Percentiles rank a stretch among this genome's conserved stretches.
These are phyloP conservation scores for Skeletonema menzelii DNA, from an alignment of 108 stramenopile genomes.

Conservation along the genomic window DNA sequence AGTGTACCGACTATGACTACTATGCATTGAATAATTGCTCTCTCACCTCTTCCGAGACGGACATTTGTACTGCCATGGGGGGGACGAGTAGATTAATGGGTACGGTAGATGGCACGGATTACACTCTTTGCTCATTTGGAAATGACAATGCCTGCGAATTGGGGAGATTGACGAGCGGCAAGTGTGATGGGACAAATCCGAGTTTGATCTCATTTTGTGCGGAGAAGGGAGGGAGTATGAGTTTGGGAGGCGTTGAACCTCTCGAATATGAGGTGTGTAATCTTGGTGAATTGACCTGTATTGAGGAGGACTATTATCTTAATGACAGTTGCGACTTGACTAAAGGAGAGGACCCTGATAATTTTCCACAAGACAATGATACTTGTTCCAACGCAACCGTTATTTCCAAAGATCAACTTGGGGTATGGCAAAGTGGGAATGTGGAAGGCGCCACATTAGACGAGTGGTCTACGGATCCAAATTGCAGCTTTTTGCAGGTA, in stretches of 20 bases:
- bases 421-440: neutral
- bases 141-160: neutral
- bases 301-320: neutral
- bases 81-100: neutral
- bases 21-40: neutral
- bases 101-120: neutral
- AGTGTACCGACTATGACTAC: constrained; percentile 6
- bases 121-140: neutral
- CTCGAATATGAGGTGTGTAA: neutral
- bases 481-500: neutral
- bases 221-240: neutral
- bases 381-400: neutral
- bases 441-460: neutral
- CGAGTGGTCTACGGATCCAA: neutral
- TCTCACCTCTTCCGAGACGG: neutral
- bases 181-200: neutral
- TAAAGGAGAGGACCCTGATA: neutral
- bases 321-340: neutral
- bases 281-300: neutral
- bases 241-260: neutral
- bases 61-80: neutral
- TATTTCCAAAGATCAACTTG: neutral
- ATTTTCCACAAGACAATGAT: neutral
- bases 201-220: neutral
- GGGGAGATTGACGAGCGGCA: neutral